Percentiles rank a stretch among this genome's conserved stretches.
phyloP scores from a whole-genome alignment of 2,329 filamentous ascomycete genomes.

The Ustilaginoidea virens region DNA sequence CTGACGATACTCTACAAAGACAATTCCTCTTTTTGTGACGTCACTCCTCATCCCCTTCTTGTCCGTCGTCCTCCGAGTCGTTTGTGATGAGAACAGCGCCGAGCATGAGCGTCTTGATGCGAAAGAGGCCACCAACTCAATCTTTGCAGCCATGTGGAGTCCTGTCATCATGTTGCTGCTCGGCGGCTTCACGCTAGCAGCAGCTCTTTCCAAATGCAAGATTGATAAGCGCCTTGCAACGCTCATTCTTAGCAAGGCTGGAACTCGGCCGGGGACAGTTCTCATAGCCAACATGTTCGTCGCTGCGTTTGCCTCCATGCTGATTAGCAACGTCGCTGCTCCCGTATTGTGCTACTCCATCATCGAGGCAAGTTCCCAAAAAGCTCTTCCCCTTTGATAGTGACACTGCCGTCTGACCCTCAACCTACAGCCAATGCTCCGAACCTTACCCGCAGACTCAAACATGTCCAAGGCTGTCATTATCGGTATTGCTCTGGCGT shows the following conservation, averaged over 20 bases:
- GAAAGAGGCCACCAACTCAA: slow-evolving; percentile 65
- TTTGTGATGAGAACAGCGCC: slow-evolving; percentile 50
- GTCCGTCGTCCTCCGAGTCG: slow-evolving; percentile 72
- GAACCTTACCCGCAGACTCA: slow-evolving; percentile 79
- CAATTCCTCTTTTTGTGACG: slow-evolving; percentile 93
- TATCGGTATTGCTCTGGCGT: slow-evolving; percentile 84
- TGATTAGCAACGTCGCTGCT: slow-evolving; percentile 96
- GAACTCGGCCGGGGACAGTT: slow-evolving; percentile 76
- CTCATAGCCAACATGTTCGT: slow-evolving; percentile 98
- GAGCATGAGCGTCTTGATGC: slow-evolving; percentile 55
- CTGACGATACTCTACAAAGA: slow-evolving; percentile 30
- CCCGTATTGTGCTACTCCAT: slow-evolving; percentile 96
- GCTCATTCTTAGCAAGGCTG: slow-evolving; percentile 89
- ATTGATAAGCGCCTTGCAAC: slow-evolving; percentile 97
- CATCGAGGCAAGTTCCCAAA: slow-evolving; percentile 57
- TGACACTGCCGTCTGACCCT: too few relatives aligned
- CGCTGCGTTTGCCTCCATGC: slow-evolving; percentile 94
- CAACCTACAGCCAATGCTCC: slow-evolving; percentile 59
- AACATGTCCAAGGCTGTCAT: slow-evolving; percentile 92
- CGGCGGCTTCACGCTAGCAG: slow-evolving; percentile 89
- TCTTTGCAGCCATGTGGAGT: slow-evolving; percentile 97
- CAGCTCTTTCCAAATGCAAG: slow-evolving; percentile 89
- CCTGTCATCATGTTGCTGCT: slow-evolving; percentile 97
- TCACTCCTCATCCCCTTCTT: slow-evolving; percentile 88
- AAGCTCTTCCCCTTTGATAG: too few relatives aligned